phyloP scores from a whole-genome alignment of 2,329 filamentous ascomycete species.

The Fusarium praegraminearum region DNA sequence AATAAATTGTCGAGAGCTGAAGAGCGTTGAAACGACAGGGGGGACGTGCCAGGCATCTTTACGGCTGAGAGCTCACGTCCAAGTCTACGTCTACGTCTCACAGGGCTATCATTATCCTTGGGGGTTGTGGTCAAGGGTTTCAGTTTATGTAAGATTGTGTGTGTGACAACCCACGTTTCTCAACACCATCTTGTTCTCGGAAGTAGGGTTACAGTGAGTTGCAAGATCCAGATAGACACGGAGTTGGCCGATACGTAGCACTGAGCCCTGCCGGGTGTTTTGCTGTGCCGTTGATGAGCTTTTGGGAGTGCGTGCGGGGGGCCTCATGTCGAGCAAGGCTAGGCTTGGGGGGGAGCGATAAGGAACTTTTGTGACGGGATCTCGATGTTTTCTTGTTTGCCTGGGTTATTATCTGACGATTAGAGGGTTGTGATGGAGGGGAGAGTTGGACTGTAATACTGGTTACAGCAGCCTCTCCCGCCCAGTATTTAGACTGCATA shows the following conservation, averaged over 20 bases:
- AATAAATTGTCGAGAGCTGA: slow-evolving; percentile 30
- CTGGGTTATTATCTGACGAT: not conserved
- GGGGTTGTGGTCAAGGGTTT: slow-evolving; percentile 4
- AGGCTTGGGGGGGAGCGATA: not conserved
- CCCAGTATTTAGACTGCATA: not conserved
- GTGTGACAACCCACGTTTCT: slow-evolving; percentile 23
- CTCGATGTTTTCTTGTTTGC: slow-evolving; percentile 14
- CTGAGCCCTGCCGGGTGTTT: slow-evolving; percentile 3
- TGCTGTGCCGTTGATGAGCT: slow-evolving; percentile 27
- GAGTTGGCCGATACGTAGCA: slow-evolving; percentile 21
- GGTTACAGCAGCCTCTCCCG: not conserved
- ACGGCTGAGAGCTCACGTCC: not conserved
- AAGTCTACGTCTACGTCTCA: not conserved
- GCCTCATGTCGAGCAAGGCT: slow-evolving; percentile 4
- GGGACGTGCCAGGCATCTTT: not conserved
- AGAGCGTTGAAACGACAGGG: slow-evolving; percentile 12
- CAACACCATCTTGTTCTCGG: slow-evolving; percentile 13
- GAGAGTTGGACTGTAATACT: not conserved
- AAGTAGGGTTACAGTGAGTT: slow-evolving; percentile 18
- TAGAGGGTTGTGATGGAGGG: not conserved
- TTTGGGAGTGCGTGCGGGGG: slow-evolving; percentile 18
- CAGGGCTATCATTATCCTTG: not conserved
- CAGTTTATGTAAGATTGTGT: slow-evolving; percentile 28
- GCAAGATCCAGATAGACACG: slow-evolving; percentile 25
- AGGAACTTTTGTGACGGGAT: slow-evolving; percentile 31